A percentile compares a stretch with the other conserved stretches of the same genome.
Conservation (phyloP, 169 alveolate genomes). For the Perkinsus chesapeaki region DNA sequence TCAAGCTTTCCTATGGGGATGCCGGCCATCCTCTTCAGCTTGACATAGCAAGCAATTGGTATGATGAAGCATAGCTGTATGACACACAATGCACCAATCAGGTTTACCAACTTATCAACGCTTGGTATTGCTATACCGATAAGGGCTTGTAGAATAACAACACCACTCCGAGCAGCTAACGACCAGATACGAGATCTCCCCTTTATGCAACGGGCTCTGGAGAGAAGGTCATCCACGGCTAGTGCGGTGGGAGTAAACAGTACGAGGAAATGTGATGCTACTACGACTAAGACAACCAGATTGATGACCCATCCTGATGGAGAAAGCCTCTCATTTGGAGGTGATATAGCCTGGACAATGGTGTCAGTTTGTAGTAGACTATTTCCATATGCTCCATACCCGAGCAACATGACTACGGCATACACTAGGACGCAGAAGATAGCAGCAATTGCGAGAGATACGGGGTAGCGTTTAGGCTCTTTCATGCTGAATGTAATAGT, state of each 20-base stretch:
- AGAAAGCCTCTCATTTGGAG: neutral
- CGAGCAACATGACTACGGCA: neutral
- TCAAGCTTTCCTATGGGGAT: too few relatives aligned
- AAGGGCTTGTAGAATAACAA: too few relatives aligned
- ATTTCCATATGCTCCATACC: neutral
- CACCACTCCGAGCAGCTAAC: too few relatives aligned
- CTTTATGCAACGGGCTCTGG: neutral
- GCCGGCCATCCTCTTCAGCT: too few relatives aligned
- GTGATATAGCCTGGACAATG: neutral
- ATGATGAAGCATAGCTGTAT: too few relatives aligned
- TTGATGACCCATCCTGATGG: neutral
- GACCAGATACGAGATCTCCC: too few relatives aligned
- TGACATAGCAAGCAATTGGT: too few relatives aligned
- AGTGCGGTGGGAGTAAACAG: neutral
- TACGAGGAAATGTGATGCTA: neutral
- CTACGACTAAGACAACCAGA: neutral
- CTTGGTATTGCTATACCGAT: too few relatives aligned
- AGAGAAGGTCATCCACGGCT: neutral
- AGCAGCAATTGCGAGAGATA: neutral
- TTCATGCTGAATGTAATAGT: neutral
- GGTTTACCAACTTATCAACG: too few relatives aligned
- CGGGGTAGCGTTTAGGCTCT: neutral
- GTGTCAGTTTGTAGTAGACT: neutral
- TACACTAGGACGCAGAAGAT: neutral
- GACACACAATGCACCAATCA: too few relatives aligned